Percentiles rank a stretch among this genome's conserved stretches.
Evolutionary conservation across 2,329 filamentous ascomycete genomes (phyloP).

Genomic region (Pseudogymnoascus sp.): DNA sequence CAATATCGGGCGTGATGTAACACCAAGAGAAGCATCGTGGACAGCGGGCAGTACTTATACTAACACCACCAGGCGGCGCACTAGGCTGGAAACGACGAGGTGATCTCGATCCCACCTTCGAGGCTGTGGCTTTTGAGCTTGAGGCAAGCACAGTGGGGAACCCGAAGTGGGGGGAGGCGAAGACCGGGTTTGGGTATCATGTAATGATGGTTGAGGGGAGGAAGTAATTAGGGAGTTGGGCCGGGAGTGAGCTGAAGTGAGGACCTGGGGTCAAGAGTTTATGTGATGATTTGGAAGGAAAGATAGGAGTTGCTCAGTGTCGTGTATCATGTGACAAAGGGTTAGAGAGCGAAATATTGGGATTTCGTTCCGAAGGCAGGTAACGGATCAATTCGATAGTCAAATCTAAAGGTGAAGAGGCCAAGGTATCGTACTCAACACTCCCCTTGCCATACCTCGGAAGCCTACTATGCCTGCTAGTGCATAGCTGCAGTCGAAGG

Average conservation of each 20-base stretch:
- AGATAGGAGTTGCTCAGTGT: not conserved
- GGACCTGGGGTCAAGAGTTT: not conserved
- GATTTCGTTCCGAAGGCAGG: not conserved
- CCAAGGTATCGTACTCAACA: too few relatives aligned
- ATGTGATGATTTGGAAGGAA: not conserved
- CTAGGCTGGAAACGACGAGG: constrained; percentile 67
- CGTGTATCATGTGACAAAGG: not conserved
- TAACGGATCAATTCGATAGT: not conserved
- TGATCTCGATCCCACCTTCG: constrained; percentile 58
- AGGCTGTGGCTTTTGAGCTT: constrained; percentile 62
- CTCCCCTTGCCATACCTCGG: too few relatives aligned
- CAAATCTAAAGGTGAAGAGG: not conserved
- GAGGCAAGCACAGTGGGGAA: constrained; percentile 55
- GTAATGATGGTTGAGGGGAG: constrained; percentile 59
- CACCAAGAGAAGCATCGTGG: not conserved
- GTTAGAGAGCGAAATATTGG: not conserved
- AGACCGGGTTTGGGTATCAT: constrained; percentile 70
- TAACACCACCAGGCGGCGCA: constrained; percentile 46
- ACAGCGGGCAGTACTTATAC: not conserved
- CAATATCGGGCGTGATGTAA: not conserved
- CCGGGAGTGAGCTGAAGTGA: not conserved
- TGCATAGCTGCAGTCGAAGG: not conserved
- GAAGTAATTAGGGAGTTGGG: constrained; percentile 18
- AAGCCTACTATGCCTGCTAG: not conserved
- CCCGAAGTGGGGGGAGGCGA: constrained; percentile 60